Percentiles rank a stretch among this genome's conserved stretches.
Conservation (phyloP, 257 asterid species). For the Solanum clarkiae region DNA sequence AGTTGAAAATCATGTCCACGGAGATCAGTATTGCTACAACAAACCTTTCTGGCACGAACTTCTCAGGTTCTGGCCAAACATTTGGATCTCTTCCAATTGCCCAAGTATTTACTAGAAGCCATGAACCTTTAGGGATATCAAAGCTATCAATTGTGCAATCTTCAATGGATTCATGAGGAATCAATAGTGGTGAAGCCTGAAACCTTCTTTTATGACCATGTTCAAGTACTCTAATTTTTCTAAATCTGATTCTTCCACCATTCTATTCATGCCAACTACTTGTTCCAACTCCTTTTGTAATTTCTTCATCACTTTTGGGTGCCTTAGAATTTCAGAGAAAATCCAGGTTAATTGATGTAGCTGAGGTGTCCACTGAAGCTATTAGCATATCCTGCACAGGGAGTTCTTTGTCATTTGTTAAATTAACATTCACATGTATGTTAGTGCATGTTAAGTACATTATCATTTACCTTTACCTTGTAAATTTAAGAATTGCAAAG, state of each 20-base stretch:
- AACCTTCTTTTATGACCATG: not conserved
- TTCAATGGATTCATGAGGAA: conserved; percentile 9
- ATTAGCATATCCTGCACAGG: conserved; percentile 6
- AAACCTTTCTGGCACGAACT: conserved; percentile 6
- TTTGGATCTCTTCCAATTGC: conserved; percentile 4
- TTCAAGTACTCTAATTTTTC: conserved; percentile 3
- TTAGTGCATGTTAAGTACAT: not conserved
- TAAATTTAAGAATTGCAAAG: too few relatives aligned
- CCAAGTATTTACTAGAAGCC: not conserved
- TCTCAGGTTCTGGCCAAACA: conserved; percentile 2
- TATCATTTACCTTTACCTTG: not conserved
- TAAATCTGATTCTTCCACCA: conserved; percentile 8
- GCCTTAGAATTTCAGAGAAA: conserved; percentile 1
- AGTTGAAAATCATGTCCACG: too few relatives aligned
- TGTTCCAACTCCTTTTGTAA: conserved; percentile 8
- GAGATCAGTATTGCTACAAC: not conserved
- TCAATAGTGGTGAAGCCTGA: not conserved
- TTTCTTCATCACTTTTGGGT: conserved; percentile 1
- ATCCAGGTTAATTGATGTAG: conserved; percentile 4
- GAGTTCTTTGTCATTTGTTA: not conserved
- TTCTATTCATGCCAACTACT: conserved; percentile 3
- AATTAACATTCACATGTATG: not conserved
- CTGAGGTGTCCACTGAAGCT: conserved; percentile 9
- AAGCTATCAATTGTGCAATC: conserved; percentile 10
- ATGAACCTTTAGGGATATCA: not conserved